These are phyloP conservation scores for Anisogramma anomala DNA, from an alignment of 2,329 filamentous ascomycete genomes.

Conservation along the genomic window DNA sequence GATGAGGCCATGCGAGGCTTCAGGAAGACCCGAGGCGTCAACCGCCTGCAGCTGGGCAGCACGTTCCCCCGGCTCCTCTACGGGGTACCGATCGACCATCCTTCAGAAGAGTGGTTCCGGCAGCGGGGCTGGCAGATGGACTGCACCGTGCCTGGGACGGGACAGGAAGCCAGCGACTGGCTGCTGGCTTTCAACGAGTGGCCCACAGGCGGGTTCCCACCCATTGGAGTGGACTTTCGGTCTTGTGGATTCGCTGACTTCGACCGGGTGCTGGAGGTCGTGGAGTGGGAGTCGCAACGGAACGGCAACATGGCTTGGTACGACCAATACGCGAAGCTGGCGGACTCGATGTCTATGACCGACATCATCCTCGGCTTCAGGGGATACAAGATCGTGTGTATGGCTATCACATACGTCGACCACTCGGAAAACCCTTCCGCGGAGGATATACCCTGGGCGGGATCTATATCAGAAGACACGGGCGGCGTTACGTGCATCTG, in stretches of 20 bases:
- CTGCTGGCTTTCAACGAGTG: conserved; percentile 40
- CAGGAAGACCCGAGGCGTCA: conserved; percentile 38
- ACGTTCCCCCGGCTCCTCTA: conserved; percentile 48
- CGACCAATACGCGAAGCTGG: conserved; percentile 44
- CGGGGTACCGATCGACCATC: conserved; percentile 35
- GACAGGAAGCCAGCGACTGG: conserved; percentile 42
- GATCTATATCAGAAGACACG: conserved; percentile 36
- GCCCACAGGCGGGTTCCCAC: conserved; percentile 29
- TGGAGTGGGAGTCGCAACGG: conserved; percentile 34
- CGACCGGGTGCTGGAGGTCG: conserved; percentile 35
- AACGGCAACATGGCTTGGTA: conserved; percentile 45
- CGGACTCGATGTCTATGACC: conserved; percentile 34
- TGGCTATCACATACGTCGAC: conserved; percentile 43
- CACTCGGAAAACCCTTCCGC: conserved; percentile 33
- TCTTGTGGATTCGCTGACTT: conserved; percentile 36
- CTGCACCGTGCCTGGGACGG: conserved; percentile 31
- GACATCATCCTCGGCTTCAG: conserved; percentile 45
- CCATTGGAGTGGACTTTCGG: conserved; percentile 32
- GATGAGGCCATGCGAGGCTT: conserved; percentile 39
- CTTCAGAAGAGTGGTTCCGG: conserved; percentile 40
- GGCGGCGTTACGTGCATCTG: conserved; percentile 52
- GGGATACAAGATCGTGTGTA: conserved; percentile 36
- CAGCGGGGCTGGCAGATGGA: conserved; percentile 42
- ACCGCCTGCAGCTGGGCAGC: conserved; percentile 43
- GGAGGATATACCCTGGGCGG: conserved; percentile 45